These are phyloP conservation scores for Syzygium grande DNA, from an alignment of 345 rosid genomes.

Conservation along the genomic window DNA sequence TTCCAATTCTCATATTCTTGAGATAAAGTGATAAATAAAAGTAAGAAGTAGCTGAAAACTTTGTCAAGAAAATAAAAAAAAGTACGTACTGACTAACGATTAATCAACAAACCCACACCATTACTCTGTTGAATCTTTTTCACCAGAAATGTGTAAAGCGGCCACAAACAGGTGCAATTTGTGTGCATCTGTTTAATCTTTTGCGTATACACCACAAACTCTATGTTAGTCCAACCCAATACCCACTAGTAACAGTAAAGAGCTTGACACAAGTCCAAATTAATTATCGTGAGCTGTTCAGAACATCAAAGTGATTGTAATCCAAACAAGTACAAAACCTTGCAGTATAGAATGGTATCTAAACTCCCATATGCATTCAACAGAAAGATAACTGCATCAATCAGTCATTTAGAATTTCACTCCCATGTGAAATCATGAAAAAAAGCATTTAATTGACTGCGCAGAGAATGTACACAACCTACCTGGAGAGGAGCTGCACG, in stretches of 20 bases:
- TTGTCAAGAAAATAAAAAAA: background rate
- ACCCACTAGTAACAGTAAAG: background rate
- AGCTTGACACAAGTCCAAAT: background rate
- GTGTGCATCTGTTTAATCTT: background rate
- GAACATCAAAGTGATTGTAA: background rate
- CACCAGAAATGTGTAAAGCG: background rate
- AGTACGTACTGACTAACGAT: background rate
- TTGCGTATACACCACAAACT: background rate
- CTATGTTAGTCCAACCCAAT: background rate
- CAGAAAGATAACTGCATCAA: background rate
- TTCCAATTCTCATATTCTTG: background rate
- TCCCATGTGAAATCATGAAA: background rate
- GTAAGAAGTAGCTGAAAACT: background rate
- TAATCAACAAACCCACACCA: background rate
- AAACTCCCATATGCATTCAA: background rate
- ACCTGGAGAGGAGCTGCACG: conserved; percentile 91
- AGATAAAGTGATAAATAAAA: background rate
- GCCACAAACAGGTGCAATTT: background rate
- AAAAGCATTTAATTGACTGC: background rate
- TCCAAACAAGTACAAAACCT: background rate
- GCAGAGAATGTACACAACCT: background rate
- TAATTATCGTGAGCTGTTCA: background rate
- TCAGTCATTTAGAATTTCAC: background rate
- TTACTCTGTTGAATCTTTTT: background rate
- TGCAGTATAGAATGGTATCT: background rate